Evolutionary conservation across 2,329 filamentous ascomycete species (phyloP), one percentile per base, ranked within the genome.

Genomic region (Arthrobotrys sphaeroides): DNA sequence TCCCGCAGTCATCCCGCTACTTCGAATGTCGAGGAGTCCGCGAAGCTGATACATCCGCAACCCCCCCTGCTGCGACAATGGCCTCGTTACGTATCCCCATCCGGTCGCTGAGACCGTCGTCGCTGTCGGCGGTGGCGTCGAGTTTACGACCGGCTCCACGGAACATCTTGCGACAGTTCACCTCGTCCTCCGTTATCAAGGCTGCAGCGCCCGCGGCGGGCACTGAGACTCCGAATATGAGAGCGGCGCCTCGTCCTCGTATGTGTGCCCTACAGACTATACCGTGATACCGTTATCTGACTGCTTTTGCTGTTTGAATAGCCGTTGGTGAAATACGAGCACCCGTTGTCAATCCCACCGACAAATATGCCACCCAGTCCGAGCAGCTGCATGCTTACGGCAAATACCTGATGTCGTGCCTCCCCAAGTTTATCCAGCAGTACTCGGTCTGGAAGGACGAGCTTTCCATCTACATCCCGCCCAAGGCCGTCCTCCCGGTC

Each of bases 371-470:
- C 82, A 90, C 91, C 82, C 95, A 94, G 85, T 89, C 91, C 79
- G 91, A 96, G 79, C 88, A 90, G 82, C 86, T 98, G 82, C 95
- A 99, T 87, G 91, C 90, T 81, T 99, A 99, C 82, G 95, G 95
- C 81, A 90, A 96, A 82, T 99, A 97, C 88, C 85, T 99, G 81
- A 94, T 99, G 89, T 94, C 93, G 79, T 96, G 92, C 84, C 85
- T 99, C 81, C 96, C 95, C 80, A 98, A 97, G 87, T 97, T 97
- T 84, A 89, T 99, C 80, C 96, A 99, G 86, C 95, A 99, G 85
- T 98, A 98, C 86, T 96, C 94, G 10, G 94, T 99, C 67, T 99
- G 95, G 95, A 99, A 99, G 86, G 95, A 99, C 82, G 95, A 99
- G 84, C 89, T 99, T 82, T 93, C 91, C 80, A 92, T 97, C 83